Evolutionary conservation across 768 basidiomycete species (phyloP), one percentile per base, ranked within the genome.

Genomic region (Sarcodon sp.): DNA sequence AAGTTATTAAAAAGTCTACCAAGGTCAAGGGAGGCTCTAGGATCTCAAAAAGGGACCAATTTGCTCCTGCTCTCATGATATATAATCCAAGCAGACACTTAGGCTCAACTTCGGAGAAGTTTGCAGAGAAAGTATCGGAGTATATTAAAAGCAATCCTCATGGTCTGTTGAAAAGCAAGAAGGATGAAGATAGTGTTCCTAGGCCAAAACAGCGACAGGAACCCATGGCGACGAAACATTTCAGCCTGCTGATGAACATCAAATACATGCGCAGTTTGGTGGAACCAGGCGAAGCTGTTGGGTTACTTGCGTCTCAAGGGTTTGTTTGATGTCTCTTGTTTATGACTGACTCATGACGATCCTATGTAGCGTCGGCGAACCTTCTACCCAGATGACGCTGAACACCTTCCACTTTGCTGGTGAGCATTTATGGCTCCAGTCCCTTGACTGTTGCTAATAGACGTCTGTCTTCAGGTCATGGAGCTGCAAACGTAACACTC

Each of bases 351-450:
- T 43, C 46, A 47, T 6, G 7, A 33, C 44, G 21, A 27, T 27
- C 21, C 21, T 4, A 4, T 47, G 7, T 51, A 98, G 96, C 67
- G 79, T 99, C 38, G 96, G 96, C 46, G 96, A 99, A 64, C 96
- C 96, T 4, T 99, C 96, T 12, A 99, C 96, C 0, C 96, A 99
- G 63, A 99, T 99, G 96, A 99, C 96, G 7, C 68, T 99, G 53
- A 99, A 99, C 62, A 99, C 96, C 10, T 99, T 99, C 79, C 96
- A 99, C 70, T 93, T 99, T 59, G 96, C 96, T 55, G 94, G 91
- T 81, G 63, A 57, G 75, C 59, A 35, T 53, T 50, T 43, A 35
- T 31, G 34, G 18, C 9, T 3, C 11, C 48, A n/a, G 16, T 33
- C 37, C 43, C 7, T 3, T 51, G 35, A 57, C 41, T 35, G 38